Base-by-base conservation (phyloP, 768 basidiomycete genomes). In the Agaricus sinodeliciosus region DNA sequence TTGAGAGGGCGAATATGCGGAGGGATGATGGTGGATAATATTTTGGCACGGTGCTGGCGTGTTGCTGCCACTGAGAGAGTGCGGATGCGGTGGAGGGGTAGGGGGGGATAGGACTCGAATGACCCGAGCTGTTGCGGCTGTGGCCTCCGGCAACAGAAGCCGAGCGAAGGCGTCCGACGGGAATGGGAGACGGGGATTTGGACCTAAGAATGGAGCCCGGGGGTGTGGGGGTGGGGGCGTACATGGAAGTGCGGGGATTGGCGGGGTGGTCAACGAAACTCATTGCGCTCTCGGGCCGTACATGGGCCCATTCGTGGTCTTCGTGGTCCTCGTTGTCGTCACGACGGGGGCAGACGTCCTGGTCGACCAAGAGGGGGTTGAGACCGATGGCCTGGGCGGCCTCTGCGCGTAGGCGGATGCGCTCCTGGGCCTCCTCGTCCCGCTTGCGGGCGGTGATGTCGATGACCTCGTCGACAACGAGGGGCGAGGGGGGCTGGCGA, bases 331-430 rank as follows among this genome's bases (percentile, higher is more conserved):
- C 73, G 26, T 71, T 69, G 48, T 63, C 67, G 28, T 69, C 67
- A 4, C 69, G 63, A 39, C 64, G 62, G 9, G 69, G 70, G 56
- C 64, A 67, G 4, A 67, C 57, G 31, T 70, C 68, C 22, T 68
- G 64, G 22, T 76, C 73, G n/a, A 76, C 61, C 41, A 80, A 70
- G 31, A 74, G 75, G 9, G 79, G 77, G 51, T 72, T 77, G 28
- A 90, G 71, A 5, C 89, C 89, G 43, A 91, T 82, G 11, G 84
- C 79, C 60, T 87, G 82, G 0, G 88, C 89, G 15, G 89, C 89
- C 36, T 78, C 81, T 50, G 85, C 84, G 28, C 87, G 72, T 28
- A 91, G 68, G n/a, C 86, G 79, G 57, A 85, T 79, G 9, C 89
- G 79, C 59, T 90, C 88, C 61, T 84, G 82, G 44, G 78, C 74